Evolutionary conservation across 2,329 filamentous ascomycete species (phyloP).

Genomic region (Phyllosticta citriasiana): DNA sequence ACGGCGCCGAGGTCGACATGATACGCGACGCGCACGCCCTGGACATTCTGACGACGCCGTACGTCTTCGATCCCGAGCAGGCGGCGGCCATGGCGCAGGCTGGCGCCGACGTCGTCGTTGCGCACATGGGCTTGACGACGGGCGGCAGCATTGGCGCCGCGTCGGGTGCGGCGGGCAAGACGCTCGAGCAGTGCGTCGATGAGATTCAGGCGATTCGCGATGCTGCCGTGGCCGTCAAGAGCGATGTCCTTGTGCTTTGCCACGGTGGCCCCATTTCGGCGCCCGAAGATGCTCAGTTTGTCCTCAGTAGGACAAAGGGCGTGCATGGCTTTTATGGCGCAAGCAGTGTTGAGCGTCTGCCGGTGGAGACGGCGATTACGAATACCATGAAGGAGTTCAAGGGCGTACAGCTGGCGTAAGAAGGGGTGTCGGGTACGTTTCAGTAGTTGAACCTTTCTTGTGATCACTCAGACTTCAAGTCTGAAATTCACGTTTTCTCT

Average conservation of each 20-base stretch:
- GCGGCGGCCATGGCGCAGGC: conserved; percentile 52
- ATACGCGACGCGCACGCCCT: conserved; percentile 49
- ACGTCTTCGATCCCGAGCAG: conserved; percentile 56
- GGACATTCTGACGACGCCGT: conserved; percentile 58
- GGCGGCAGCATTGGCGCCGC: conserved; percentile 54
- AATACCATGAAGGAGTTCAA: conserved; percentile 49
- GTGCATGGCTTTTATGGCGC: conserved; percentile 66
- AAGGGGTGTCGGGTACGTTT: neutral
- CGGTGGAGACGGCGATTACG: conserved; percentile 57
- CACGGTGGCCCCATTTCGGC: conserved; percentile 60
- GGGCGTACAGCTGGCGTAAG: conserved; percentile 12
- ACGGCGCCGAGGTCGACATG: conserved; percentile 56
- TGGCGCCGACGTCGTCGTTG: conserved; percentile 58
- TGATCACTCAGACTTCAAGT: neutral
- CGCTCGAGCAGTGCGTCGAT: conserved; percentile 53
- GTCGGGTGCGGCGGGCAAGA: conserved; percentile 49
- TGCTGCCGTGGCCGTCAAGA: conserved; percentile 45
- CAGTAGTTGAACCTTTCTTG: neutral
- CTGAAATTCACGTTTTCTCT: no score
- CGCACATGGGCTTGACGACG: conserved; percentile 59
- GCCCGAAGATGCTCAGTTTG: conserved; percentile 53
- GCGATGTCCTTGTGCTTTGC: conserved; percentile 56
- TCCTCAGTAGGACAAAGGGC: conserved; percentile 49
- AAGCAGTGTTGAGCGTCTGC: conserved; percentile 59
- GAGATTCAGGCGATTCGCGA: conserved; percentile 55